These are phyloP conservation scores for Nakazawaea siamensis DNA, from an alignment of 805 yeast genomes.

Conservation along the genomic window DNA sequence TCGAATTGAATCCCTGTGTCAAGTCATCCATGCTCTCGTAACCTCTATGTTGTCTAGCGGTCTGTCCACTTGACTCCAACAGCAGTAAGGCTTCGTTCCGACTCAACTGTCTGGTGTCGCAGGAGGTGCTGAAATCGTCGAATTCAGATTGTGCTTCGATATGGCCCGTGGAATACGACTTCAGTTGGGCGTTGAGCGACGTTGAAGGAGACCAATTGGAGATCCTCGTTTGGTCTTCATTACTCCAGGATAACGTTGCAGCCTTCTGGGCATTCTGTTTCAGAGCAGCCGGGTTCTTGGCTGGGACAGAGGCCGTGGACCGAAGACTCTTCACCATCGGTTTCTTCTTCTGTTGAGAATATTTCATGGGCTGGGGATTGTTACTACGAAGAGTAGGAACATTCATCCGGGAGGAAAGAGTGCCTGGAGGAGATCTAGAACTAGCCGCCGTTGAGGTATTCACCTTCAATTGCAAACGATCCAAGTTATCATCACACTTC, in stretches of 20 bases:
- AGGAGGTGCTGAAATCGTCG: slow-evolving; percentile 12
- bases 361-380: slow-evolving; percentile 21
- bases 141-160: slow-evolving; percentile 11
- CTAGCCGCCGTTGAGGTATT: background rate
- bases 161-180: slow-evolving; percentile 18
- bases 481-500: slow-evolving; percentile 30
- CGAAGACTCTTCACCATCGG: slow-evolving; percentile 7
- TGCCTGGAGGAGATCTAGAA: slow-evolving; percentile 4
- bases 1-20: too few species aligned
- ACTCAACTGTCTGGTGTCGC: slow-evolving; percentile 15
- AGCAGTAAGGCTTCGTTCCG: slow-evolving; percentile 20
- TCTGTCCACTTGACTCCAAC: slow-evolving; percentile 18
- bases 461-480: slow-evolving; percentile 21
- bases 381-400: slow-evolving; percentile 22
- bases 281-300: slow-evolving; percentile 8
- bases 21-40: background rate
- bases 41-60: slow-evolving; percentile 15
- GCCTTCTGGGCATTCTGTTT: slow-evolving; percentile 25
- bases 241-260: slow-evolving; percentile 20
- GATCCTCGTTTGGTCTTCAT: slow-evolving; percentile 10
- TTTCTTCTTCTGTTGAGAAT: slow-evolving; percentile 13
- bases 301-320: slow-evolving; percentile 1
- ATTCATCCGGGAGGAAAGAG: slow-evolving; percentile 10
- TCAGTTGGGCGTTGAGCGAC: slow-evolving; percentile 16
- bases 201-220: slow-evolving; percentile 27